phyloP scores from a whole-genome alignment of 2,329 filamentous ascomycete species.

The Metarhizium anisopliae region DNA sequence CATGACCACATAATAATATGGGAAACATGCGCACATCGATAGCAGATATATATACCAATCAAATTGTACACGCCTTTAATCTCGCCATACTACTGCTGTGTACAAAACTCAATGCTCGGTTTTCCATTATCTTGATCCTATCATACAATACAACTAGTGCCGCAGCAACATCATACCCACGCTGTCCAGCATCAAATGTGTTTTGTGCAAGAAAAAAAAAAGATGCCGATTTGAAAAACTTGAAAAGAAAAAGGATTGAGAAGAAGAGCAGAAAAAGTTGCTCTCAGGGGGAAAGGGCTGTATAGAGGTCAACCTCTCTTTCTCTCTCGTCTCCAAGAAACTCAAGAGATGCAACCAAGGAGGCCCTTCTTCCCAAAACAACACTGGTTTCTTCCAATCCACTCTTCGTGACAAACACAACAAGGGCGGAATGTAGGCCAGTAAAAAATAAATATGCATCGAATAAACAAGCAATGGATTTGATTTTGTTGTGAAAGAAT shows the following conservation, averaged over 20 bases:
- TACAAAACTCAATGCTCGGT: not conserved
- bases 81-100: not conserved
- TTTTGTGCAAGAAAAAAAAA: not conserved
- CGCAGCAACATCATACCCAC: conserved; percentile 8
- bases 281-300: not conserved
- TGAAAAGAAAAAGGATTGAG: not conserved
- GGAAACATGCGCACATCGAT: not conserved
- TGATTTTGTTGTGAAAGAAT: not conserved
- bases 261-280: conserved; percentile 1
- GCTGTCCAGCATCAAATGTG: conserved; percentile 12
- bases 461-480: not conserved
- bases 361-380: not conserved
- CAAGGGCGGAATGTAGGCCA: not conserved
- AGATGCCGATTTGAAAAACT: not conserved
- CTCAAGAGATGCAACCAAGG: not conserved
- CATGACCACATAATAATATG: no score
- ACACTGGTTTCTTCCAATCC: not conserved
- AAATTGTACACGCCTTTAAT: not conserved
- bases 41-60: not conserved
- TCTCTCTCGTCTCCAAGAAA: not conserved
- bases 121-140: conserved; percentile 5
- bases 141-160: conserved; percentile 11
- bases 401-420: not conserved
- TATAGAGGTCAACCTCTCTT: not conserved
- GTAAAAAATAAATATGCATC: conserved; percentile 2